Evolutionary conservation across 2,329 filamentous ascomycete species (phyloP).

Genomic region (Xylaria polymorpha): DNA sequence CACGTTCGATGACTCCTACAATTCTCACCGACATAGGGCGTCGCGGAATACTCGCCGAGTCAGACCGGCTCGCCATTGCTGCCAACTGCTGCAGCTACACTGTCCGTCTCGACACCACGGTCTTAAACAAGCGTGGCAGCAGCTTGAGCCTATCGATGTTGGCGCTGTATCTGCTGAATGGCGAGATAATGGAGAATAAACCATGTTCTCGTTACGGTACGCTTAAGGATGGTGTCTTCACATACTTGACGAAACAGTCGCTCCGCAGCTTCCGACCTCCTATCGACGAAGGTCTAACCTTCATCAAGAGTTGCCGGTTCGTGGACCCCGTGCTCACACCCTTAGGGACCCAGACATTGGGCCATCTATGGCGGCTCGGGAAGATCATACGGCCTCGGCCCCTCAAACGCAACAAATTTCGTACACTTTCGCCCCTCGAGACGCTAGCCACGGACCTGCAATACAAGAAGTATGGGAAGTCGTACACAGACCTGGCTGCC

Average conservation of each 20-base stretch:
- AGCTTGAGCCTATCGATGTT: slow-evolving; percentile 47
- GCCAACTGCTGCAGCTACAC: slow-evolving; percentile 48
- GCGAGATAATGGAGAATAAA: slow-evolving; percentile 48
- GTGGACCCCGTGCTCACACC: slow-evolving; percentile 42
- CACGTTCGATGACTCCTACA: slow-evolving; percentile 48
- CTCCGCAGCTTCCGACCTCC: slow-evolving; percentile 46
- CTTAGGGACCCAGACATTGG: slow-evolving; percentile 41
- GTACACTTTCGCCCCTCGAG: slow-evolving; percentile 40
- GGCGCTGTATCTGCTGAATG: slow-evolving; percentile 47
- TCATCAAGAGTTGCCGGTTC: slow-evolving; percentile 49
- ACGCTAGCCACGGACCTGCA: slow-evolving; percentile 44
- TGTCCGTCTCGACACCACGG: slow-evolving; percentile 43
- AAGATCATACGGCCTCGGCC: slow-evolving; percentile 43
- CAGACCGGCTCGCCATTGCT: slow-evolving; percentile 48
- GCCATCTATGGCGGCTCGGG: slow-evolving; percentile 46
- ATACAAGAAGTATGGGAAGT: slow-evolving; percentile 39
- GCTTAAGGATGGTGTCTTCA: slow-evolving; percentile 42
- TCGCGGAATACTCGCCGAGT: slow-evolving; percentile 44
- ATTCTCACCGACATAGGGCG: slow-evolving; percentile 45
- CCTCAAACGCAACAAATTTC: slow-evolving; percentile 42
- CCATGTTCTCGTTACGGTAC: slow-evolving; percentile 36
- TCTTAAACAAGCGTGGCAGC: slow-evolving; percentile 38
- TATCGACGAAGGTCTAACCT: slow-evolving; percentile 44
- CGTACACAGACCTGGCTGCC: slow-evolving; percentile 42
- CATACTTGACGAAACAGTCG: slow-evolving; percentile 45